Base-by-base conservation (phyloP, 345 rosid species). In the Pugionium dolabratum region DNA sequence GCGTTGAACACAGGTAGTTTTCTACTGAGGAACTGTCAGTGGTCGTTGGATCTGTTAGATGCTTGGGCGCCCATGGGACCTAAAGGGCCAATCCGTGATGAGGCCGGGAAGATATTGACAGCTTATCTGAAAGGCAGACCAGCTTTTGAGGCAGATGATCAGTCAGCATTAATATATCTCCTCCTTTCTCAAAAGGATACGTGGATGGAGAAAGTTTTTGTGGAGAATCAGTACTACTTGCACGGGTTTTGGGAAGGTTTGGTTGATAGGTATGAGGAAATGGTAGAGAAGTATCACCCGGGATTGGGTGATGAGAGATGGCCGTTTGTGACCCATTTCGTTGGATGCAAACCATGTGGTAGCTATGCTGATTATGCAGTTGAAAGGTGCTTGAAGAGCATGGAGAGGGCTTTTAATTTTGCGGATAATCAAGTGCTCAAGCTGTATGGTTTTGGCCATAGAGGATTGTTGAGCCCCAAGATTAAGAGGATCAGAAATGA, bases 51-150 rank as follows among this genome's bases (percentile, higher is more conserved):
- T 80, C 82, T 93, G 87, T 91, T 93, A 5, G 96, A 90, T 81
- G 84, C 89, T 4, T 93, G 97, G 98, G 94, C 96, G 2, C 97
- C 98, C 0, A 90, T 85, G 96, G 98, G 98, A 18, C 97, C 97
- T 4, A 93, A 93, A 75, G 98, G 98, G 3, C 74, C 74, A 0
- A 68, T 89, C 11, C 84, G 98, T 59, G 98, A 92, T 43, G 98
- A 89, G 77, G 96, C 96, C 0, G 96, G 98, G 54, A 92, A 82
- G 81, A 70, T 92, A 34, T 78, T 92, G 86, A 92, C 98, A 0
- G 90, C 95, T 9, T 80, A 89, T 71, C 74, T 92, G 73, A 92
- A 89, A 69, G 97, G 97, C 7, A 78, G 98, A 66, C 97, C 97
- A 0, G 88, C 88, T 47, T 93, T 93, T 8, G 94, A 93, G 76